Conservation (phyloP, 2,329 filamentous ascomycete genomes). For the Zymoseptoria pseudotritici region DNA sequence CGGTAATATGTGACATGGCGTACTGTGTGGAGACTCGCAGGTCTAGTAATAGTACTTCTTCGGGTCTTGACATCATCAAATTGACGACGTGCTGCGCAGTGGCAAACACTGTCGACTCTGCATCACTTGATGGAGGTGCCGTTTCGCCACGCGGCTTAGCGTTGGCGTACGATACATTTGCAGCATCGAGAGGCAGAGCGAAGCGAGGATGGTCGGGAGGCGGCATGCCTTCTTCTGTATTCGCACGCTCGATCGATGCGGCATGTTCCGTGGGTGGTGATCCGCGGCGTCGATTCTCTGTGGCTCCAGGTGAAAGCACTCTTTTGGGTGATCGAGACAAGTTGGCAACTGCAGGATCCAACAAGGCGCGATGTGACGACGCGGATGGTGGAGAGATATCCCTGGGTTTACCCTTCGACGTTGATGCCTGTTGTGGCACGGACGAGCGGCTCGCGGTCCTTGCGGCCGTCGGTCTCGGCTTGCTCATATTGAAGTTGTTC, state of each 20-base stretch:
- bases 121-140: slow-evolving; percentile 30
- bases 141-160: slow-evolving; percentile 39
- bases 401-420: slow-evolving; percentile 34
- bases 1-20: slow-evolving; percentile 62
- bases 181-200: slow-evolving; percentile 24
- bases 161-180: slow-evolving; percentile 10
- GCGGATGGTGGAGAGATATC: slow-evolving; percentile 31
- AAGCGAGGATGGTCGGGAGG: slow-evolving; percentile 18
- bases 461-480: slow-evolving; percentile 19
- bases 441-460: slow-evolving; percentile 17
- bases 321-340: slow-evolving; percentile 40
- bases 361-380: slow-evolving; percentile 14
- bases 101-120: slow-evolving; percentile 34
- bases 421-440: slow-evolving; percentile 6
- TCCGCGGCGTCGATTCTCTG: slow-evolving; percentile 38
- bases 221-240: slow-evolving; percentile 20
- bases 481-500: slow-evolving; percentile 33
- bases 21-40: slow-evolving; percentile 82
- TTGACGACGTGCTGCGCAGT: slow-evolving; percentile 44
- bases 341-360: slow-evolving; percentile 24
- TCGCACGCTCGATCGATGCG: slow-evolving; percentile 26
- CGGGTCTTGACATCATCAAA: slow-evolving; percentile 38
- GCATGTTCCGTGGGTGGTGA: slow-evolving; percentile 40
- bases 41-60: slow-evolving; percentile 66
- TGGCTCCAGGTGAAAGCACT: slow-evolving; percentile 40